These are phyloP conservation scores for Physaria fendleri DNA, from an alignment of 345 rosid genomes.

Conservation along the genomic window DNA sequence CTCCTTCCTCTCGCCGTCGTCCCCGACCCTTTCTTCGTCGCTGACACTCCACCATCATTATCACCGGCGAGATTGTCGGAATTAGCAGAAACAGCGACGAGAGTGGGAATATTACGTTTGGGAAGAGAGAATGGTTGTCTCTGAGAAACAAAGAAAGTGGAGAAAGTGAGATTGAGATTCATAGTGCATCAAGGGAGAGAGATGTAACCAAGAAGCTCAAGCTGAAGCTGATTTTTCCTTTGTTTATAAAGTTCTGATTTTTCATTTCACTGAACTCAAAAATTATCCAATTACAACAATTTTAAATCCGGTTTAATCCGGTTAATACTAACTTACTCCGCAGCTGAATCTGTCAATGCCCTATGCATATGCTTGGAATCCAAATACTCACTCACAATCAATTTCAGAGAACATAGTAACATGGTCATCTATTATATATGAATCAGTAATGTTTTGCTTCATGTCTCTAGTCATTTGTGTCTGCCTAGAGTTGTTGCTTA, in stretches of 20 bases:
- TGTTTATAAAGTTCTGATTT: too few relatives aligned
- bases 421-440: neutral
- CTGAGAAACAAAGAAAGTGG: neutral
- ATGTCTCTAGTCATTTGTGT: conserved; percentile 68
- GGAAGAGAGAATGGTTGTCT: conserved; percentile 7
- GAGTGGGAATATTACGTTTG: conserved; percentile 5
- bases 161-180: conserved; percentile 14
- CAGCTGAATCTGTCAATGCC: too few relatives aligned
- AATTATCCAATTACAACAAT: too few relatives aligned
- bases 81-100: conserved; percentile 8
- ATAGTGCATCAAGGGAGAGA: neutral
- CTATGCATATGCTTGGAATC: too few relatives aligned
- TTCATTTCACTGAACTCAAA: too few relatives aligned
- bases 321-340: too few relatives aligned
- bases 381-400: too few relatives aligned
- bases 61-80: conserved; percentile 12
- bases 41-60: conserved; percentile 8
- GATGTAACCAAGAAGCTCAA: too few relatives aligned
- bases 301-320: too few relatives aligned
- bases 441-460: neutral
- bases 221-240: too few relatives aligned
- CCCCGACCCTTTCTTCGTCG: conserved; percentile 49
- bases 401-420: neutral
- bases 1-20: conserved; percentile 93
- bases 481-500: conserved; percentile 78